A percentile compares a stretch with the other conserved stretches of the same genome.
Conservation (phyloP, 345 rosid genomes). For the Chamaenerion angustifolium region DNA sequence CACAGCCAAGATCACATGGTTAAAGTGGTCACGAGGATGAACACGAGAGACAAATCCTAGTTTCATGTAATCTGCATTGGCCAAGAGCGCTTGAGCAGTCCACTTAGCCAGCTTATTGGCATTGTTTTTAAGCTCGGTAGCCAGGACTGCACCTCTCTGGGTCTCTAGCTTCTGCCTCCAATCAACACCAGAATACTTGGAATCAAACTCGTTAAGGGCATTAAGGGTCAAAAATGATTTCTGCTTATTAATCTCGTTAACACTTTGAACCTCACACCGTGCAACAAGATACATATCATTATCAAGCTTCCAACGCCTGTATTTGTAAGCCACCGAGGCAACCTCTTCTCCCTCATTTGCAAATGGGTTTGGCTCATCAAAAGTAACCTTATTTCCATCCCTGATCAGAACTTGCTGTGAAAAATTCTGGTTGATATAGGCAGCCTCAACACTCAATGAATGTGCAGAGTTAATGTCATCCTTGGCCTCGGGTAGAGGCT, state of each 20-base stretch:
- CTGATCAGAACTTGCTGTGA: slow-evolving; percentile 79
- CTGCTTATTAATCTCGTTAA: slow-evolving; percentile 64
- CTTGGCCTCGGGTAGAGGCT: slow-evolving; percentile 77
- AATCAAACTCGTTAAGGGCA: slow-evolving; percentile 91
- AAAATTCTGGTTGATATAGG: slow-evolving; percentile 69
- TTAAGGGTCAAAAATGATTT: slow-evolving; percentile 71
- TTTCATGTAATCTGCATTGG: slow-evolving; percentile 92
- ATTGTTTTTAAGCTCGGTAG: slow-evolving; percentile 91
- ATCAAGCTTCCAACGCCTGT: slow-evolving; percentile 94
- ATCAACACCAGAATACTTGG: slow-evolving; percentile 91
- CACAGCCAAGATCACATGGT: slow-evolving; percentile 85
- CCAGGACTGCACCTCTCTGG: slow-evolving; percentile 93
- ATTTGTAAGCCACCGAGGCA: slow-evolving; percentile 85
- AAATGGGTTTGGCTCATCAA: slow-evolving; percentile 83
- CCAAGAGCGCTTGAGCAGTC: slow-evolving; percentile 92
- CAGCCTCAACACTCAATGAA: slow-evolving; percentile 81
- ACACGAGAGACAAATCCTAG: slow-evolving; percentile 90
- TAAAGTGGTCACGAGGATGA: slow-evolving; percentile 94
- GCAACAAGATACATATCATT: slow-evolving; percentile 64
- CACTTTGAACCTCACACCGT: slow-evolving; percentile 88
- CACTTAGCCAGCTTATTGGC: slow-evolving; percentile 90
- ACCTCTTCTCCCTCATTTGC: slow-evolving; percentile 92
- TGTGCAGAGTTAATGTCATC: slow-evolving; percentile 77
- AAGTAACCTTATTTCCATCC: slow-evolving; percentile 68
- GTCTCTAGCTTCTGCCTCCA: slow-evolving; percentile 99